phyloP scores from a whole-genome alignment of 352 stramenopile genomes.

The Thalassiosira livingstoniorum region DNA sequence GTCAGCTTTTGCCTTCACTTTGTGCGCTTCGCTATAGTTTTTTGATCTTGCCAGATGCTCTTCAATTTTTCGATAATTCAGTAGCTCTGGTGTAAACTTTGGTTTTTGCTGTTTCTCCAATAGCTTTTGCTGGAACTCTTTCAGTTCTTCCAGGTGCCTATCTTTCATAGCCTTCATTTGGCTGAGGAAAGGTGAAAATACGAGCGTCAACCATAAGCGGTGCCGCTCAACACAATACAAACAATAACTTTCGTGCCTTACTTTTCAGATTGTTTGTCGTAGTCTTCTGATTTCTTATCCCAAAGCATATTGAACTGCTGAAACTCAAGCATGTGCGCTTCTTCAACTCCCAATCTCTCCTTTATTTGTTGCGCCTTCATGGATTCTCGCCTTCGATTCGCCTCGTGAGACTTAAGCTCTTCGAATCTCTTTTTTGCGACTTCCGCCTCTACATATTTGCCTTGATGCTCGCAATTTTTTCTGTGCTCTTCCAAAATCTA shows the following conservation, averaged over 20 bases:
- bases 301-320: conserved; percentile 97
- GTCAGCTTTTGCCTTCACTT: conserved; percentile 96
- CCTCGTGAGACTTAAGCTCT: conserved; percentile 95
- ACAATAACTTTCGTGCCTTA: background rate
- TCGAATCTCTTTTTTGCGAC: conserved; percentile 96
- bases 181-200: background rate
- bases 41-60: conserved; percentile 91
- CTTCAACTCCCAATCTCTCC: conserved; percentile 93
- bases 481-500: conserved; percentile 91
- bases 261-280: conserved; percentile 90
- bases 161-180: conserved; percentile 93
- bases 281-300: conserved; percentile 96
- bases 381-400: conserved; percentile 93
- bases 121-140: conserved; percentile 93
- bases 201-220: conserved; percentile 40
- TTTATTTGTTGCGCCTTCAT: conserved; percentile 95
- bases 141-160: conserved; percentile 87
- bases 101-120: conserved; percentile 88
- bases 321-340: conserved; percentile 98
- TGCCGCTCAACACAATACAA: background rate
- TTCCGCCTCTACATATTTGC: conserved; percentile 97
- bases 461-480: conserved; percentile 96
- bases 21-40: conserved; percentile 94
- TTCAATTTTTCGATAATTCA: conserved; percentile 93
- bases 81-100: conserved; percentile 95